Evolutionary conservation across 805 yeast species (phyloP).

Genomic region (Gaillardinia entomophila): DNA sequence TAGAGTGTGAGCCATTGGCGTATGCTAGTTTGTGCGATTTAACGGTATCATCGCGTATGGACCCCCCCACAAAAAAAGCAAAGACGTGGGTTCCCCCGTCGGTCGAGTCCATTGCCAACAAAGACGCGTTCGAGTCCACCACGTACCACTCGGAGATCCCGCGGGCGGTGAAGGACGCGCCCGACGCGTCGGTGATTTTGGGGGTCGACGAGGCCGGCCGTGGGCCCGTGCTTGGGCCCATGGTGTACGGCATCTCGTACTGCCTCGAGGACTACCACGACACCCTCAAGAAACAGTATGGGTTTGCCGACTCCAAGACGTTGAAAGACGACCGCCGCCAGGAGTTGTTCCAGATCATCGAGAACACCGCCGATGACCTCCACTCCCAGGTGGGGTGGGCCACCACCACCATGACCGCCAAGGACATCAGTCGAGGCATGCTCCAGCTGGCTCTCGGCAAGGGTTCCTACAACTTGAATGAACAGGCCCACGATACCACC

Average conservation of each 20-base stretch:
- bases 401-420: slow-evolving; percentile 76
- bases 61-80: not conserved
- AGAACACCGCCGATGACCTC: slow-evolving; percentile 40
- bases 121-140: slow-evolving; percentile 30
- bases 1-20: too few relatives aligned
- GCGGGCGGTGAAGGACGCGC: slow-evolving; percentile 15
- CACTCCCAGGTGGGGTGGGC: slow-evolving; percentile 76
- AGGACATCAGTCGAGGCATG: slow-evolving; percentile 89
- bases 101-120: slow-evolving; percentile 19
- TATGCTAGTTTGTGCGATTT: too few relatives aligned
- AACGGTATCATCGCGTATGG: too few relatives aligned
- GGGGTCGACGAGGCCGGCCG: slow-evolving; percentile 99
- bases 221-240: slow-evolving; percentile 96
- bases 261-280: slow-evolving; percentile 51
- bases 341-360: slow-evolving; percentile 53
- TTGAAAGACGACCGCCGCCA: slow-evolving; percentile 68
- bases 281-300: slow-evolving; percentile 49
- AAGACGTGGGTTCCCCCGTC: slow-evolving; percentile 30
- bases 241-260: slow-evolving; percentile 92
- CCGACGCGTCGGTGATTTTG: slow-evolving; percentile 44
- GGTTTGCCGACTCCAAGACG: slow-evolving; percentile 91
- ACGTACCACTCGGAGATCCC: slow-evolving; percentile 53
- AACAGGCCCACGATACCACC: slow-evolving; percentile 95
- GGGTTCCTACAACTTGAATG: slow-evolving; percentile 75
- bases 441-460: slow-evolving; percentile 43